Evolutionary conservation across 1,139 yeast species (phyloP).

Genomic region (Suhomyces ambrosiae): DNA sequence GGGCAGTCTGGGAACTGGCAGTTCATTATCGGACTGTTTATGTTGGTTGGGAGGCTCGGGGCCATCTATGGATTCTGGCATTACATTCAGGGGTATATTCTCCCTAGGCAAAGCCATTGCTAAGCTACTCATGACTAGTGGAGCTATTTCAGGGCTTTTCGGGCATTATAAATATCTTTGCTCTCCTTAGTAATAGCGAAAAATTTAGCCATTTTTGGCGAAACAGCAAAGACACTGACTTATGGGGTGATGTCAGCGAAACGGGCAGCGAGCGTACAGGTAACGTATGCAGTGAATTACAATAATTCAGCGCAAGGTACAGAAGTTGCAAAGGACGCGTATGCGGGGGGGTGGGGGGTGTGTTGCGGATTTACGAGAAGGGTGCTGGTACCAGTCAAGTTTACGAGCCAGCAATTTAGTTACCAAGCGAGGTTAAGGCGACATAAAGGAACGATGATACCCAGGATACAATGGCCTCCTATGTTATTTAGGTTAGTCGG

Average conservation of each 20-base stretch:
- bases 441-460: no score
- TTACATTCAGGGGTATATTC: neutral
- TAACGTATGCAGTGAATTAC: no score
- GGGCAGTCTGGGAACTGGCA: conserved; percentile 5
- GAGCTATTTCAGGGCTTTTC: conserved; percentile 1
- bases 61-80: neutral
- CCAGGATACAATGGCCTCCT: no score
- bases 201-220: conserved; percentile 8
- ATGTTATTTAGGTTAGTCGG: no score
- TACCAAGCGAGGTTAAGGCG: no score
- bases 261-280: no score
- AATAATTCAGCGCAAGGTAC: conserved; percentile 3
- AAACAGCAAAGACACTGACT: no score
- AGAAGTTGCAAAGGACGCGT: neutral
- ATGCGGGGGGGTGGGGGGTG: neutral
- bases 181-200: conserved; percentile 6
- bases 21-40: no score
- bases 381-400: no score
- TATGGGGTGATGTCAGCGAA: no score
- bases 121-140: conserved; percentile 5
- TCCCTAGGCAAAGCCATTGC: conserved; percentile 7
- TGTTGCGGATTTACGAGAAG: neutral
- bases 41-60: no score
- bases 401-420: no score
- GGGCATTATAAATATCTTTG: conserved; percentile 7